phyloP scores from a whole-genome alignment of 2,329 filamentous ascomycete genomes.

The Metarhizium robertsii region DNA sequence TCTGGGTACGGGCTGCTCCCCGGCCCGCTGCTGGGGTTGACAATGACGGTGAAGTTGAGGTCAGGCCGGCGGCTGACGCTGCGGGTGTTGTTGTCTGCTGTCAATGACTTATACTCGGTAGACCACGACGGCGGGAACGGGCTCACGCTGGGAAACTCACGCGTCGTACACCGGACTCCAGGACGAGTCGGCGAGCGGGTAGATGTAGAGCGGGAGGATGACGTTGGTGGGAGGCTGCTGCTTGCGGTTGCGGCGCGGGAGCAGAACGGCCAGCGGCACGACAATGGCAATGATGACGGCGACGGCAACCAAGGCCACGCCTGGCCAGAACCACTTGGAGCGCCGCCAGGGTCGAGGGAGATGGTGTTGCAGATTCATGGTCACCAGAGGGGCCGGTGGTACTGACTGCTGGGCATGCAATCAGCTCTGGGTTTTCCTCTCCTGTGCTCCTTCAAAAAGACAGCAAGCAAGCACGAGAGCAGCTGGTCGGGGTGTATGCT shows the following conservation, averaged over 20 bases:
- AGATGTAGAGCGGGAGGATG: not conserved
- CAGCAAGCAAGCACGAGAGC: no score
- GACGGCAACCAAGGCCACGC: not conserved
- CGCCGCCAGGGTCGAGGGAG: not conserved
- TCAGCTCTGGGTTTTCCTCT: no score
- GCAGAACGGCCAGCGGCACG: not conserved
- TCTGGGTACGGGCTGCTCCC: not conserved
- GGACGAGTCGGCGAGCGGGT: not conserved
- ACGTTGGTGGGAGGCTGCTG: not conserved
- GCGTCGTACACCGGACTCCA: not conserved
- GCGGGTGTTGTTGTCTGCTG: not conserved
- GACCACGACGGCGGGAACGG: no score
- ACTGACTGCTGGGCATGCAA: no score
- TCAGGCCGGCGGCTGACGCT: not conserved
- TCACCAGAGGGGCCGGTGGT: not conserved
- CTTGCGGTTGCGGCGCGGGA: not conserved
- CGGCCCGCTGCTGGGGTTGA: not conserved
- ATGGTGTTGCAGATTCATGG: not conserved
- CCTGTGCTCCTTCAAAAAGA: no score
- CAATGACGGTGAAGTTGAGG: not conserved
- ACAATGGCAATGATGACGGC: not conserved
- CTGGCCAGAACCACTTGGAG: not conserved
- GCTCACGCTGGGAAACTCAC: not conserved
- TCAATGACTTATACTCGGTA: not conserved
- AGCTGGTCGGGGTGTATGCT: no score